Conservation (phyloP, 768 basidiomycete genomes). For the Lentinula lateritia region DNA sequence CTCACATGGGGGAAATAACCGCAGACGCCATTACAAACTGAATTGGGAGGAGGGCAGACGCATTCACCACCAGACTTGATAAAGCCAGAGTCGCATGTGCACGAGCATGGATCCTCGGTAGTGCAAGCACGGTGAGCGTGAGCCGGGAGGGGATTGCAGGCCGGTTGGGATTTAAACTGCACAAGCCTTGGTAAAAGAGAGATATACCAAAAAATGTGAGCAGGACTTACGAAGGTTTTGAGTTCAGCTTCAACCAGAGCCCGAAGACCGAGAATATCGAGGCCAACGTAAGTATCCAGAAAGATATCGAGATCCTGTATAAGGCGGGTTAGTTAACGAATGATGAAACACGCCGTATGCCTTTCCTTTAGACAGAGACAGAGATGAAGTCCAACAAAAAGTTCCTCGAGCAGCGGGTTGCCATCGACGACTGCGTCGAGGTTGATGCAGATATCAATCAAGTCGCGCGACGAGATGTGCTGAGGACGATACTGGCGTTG, state of each 20-base stretch:
- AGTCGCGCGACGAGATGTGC: not conserved
- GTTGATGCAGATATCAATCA: conserved; percentile 3
- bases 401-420: not conserved
- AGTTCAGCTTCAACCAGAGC: not conserved
- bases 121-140: not conserved
- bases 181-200: not conserved
- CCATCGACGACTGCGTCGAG: not conserved
- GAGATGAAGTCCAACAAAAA: not conserved
- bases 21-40: conserved; percentile 1
- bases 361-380: conserved; percentile 5
- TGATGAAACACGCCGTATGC: not conserved
- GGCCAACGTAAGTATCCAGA: not conserved
- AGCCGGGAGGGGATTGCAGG: not conserved
- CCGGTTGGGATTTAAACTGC: not conserved
- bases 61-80: not conserved
- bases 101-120: not conserved
- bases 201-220: not conserved
- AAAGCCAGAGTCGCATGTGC: not conserved
- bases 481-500: conserved; percentile 3
- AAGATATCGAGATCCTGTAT: conserved; percentile 2
- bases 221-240: not conserved
- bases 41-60: not conserved
- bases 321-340: not conserved
- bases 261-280: not conserved
- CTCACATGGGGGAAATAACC: not conserved